Conservation (phyloP, 2,329 filamentous ascomycete species). For the Pezicula carpinea region DNA sequence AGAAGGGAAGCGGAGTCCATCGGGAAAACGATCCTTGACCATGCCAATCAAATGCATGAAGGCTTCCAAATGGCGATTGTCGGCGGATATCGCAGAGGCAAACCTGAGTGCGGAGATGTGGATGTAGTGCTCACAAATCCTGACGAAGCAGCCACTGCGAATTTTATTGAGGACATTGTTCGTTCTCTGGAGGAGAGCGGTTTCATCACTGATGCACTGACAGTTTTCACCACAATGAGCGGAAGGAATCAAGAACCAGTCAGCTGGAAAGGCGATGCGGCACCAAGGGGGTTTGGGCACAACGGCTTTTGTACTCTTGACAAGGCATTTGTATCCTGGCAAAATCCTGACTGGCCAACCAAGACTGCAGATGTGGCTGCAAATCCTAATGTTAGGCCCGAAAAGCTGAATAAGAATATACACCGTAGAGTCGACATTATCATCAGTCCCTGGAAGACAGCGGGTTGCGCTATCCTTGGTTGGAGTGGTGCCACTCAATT, state of each 20-base stretch:
- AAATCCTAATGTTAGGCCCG: slow-evolving; percentile 31
- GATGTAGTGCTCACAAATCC: slow-evolving; percentile 81
- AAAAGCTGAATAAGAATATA: slow-evolving; percentile 54
- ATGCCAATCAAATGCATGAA: slow-evolving; percentile 59
- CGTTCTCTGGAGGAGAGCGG: slow-evolving; percentile 60
- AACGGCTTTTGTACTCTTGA: slow-evolving; percentile 82
- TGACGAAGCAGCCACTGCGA: slow-evolving; percentile 60
- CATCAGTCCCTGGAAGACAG: slow-evolving; percentile 80
- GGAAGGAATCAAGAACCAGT: slow-evolving; percentile 63
- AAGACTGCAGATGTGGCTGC: slow-evolving; percentile 28
- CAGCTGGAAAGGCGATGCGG: slow-evolving; percentile 43
- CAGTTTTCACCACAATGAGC: slow-evolving; percentile 64
- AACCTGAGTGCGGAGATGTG: slow-evolving; percentile 68
- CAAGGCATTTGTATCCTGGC: slow-evolving; percentile 91
- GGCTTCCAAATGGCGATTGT: slow-evolving; percentile 58
- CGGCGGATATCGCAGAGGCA: slow-evolving; percentile 64
- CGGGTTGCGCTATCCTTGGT: slow-evolving; percentile 81
- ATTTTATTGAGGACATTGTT: slow-evolving; percentile 71
- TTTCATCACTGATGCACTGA: slow-evolving; percentile 79
- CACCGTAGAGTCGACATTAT: slow-evolving; percentile 92
- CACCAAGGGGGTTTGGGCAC: slow-evolving; percentile 31
- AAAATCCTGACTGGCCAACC: slow-evolving; percentile 53
- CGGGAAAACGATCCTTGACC: slow-evolving; percentile 53
- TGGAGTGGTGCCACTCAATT: slow-evolving; percentile 92
- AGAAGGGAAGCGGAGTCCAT: slow-evolving; percentile 71